phyloP scores from a whole-genome alignment of 352 stramenopile genomes.

The Thalassiosira mediterranea region DNA sequence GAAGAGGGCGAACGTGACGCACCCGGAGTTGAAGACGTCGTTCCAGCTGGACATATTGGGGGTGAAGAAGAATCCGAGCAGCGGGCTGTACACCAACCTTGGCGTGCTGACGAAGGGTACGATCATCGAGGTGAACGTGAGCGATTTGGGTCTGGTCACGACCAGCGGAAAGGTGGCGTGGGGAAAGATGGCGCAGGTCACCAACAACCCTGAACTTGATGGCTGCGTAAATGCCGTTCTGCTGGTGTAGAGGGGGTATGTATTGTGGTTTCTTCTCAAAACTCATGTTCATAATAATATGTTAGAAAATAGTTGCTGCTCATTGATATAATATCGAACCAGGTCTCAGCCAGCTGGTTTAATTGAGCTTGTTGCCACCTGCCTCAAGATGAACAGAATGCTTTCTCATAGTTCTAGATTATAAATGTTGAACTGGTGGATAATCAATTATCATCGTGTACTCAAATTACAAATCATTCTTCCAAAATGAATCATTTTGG shows the following conservation, averaged over 20 bases:
- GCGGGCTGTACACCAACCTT: slow-evolving; percentile 96
- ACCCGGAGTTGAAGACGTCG: slow-evolving; percentile 99
- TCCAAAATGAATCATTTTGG: too few species aligned
- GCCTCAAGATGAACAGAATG: too few species aligned
- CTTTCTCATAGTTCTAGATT: too few species aligned
- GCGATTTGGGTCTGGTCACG: slow-evolving; percentile 98
- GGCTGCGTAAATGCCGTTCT: slow-evolving; percentile 99
- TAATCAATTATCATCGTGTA: too few species aligned
- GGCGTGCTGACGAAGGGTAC: slow-evolving; percentile 99
- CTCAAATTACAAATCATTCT: too few species aligned
- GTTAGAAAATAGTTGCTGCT: too few species aligned
- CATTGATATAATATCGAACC: too few species aligned
- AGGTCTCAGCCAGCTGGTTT: too few species aligned
- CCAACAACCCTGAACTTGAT: slow-evolving; percentile 99
- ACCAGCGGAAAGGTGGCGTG: slow-evolving; percentile 99
- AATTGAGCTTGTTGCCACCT: too few species aligned
- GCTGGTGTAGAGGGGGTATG: slow-evolving; percentile 98
- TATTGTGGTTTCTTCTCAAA: too few species aligned
- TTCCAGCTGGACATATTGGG: slow-evolving; percentile 99
- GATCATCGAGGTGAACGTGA: slow-evolving; percentile 99
- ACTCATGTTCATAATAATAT: too few species aligned
- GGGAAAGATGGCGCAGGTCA: slow-evolving; percentile 99
- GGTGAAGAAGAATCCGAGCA: slow-evolving; percentile 99
- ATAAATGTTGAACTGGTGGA: too few species aligned
- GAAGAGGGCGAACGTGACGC: slow-evolving; percentile 99